Evolutionary conservation across 1,284 basidiomycete genomes (phyloP).

Genomic region (Austropuccinia psidii): DNA sequence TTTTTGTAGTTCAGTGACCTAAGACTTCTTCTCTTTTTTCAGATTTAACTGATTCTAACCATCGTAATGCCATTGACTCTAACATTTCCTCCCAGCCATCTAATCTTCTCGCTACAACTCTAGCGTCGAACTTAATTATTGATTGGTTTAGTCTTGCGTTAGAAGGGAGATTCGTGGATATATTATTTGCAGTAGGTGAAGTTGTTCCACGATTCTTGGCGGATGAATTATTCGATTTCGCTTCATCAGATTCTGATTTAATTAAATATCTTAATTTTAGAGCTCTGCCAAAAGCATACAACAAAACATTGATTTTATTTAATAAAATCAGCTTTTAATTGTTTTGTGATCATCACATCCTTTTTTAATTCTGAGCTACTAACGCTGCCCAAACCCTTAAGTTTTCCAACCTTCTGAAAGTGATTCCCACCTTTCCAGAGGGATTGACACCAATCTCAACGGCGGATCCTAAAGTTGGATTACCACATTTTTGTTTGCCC

Average conservation of each 20-base stretch:
- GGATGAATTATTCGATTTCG: neutral
- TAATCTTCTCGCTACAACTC: conserved; percentile 62
- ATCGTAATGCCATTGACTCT: conserved; percentile 56
- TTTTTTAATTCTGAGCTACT: too few species aligned
- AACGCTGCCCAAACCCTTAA: conserved; percentile 68
- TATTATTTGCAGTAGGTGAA: neutral
- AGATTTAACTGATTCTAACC: conserved; percentile 62
- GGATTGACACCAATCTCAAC: neutral
- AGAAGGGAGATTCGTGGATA: neutral
- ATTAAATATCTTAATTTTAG: conserved; percentile 70
- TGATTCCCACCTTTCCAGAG: conserved; percentile 53
- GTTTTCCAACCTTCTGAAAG: conserved; percentile 73
- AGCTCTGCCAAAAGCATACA: conserved; percentile 52
- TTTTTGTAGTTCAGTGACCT: neutral
- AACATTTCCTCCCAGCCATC: conserved; percentile 74
- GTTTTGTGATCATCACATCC: too few species aligned
- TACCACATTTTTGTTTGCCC: neutral
- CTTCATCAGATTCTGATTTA: neutral
- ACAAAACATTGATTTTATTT: too few species aligned
- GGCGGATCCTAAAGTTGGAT: neutral
- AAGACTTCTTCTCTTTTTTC: conserved; percentile 55
- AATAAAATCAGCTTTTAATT: too few species aligned
- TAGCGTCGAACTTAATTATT: conserved; percentile 60
- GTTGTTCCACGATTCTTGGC: neutral
- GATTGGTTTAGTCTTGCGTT: neutral